Percentiles rank a stretch among this genome's conserved stretches.
phyloP scores from a whole-genome alignment of 2,329 filamentous ascomycete species.

The Exophiala dermatitidis region DNA sequence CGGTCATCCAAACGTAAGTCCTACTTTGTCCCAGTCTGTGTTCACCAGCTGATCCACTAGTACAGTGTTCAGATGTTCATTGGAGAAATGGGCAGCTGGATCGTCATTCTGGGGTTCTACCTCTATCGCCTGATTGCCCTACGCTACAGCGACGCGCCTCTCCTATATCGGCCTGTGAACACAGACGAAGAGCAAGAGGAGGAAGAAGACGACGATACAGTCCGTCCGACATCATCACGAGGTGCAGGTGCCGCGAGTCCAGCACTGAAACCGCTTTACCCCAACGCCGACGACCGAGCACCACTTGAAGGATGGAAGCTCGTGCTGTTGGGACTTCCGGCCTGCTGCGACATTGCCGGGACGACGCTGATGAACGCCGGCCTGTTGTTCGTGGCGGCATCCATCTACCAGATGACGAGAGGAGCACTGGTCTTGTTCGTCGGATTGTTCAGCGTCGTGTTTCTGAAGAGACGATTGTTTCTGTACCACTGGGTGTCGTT shows the following conservation, averaged over 20 bases:
- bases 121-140: constrained; percentile 48
- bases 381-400: constrained; percentile 84
- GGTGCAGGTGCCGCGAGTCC: constrained; percentile 38
- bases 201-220: constrained; percentile 42
- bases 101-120: constrained; percentile 67
- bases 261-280: constrained; percentile 48
- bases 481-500: constrained; percentile 91
- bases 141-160: constrained; percentile 35
- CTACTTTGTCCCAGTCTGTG: too few relatives aligned
- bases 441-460: constrained; percentile 87
- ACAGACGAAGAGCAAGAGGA: constrained; percentile 35
- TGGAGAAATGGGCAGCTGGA: constrained; percentile 92
- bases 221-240: constrained; percentile 30
- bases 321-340: constrained; percentile 70
- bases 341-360: constrained; percentile 87
- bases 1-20: constrained; percentile 75
- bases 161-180: constrained; percentile 58
- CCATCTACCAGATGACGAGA: constrained; percentile 97
- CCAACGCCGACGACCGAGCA: constrained; percentile 50
- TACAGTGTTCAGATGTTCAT: constrained; percentile 82
- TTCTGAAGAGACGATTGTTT: constrained; percentile 69
- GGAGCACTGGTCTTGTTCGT: constrained; percentile 94
- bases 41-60: constrained; percentile 9
- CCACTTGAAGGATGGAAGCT: constrained; percentile 64
- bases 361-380: constrained; percentile 98